Conservation (phyloP, 805 yeast genomes). For the Ogataea glucozyma region DNA sequence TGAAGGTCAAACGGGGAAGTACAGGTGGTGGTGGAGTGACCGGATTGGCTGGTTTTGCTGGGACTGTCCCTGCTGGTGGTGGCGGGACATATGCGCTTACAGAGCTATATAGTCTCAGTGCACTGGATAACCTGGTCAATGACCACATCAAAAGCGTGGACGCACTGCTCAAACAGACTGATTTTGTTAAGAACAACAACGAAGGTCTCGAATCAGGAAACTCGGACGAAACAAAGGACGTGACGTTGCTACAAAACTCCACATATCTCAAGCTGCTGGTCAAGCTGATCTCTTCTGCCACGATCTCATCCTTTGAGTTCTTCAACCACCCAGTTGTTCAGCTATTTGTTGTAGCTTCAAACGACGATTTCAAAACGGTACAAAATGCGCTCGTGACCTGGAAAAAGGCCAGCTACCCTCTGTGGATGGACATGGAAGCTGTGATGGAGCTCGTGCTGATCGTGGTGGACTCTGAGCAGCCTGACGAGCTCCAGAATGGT, state of each 20-base stretch:
- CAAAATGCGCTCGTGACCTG: constrained; percentile 56
- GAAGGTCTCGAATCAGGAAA: not conserved
- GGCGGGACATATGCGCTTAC: constrained; percentile 12
- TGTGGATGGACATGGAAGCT: constrained; percentile 66
- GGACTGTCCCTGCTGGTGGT: not conserved
- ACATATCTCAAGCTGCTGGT: constrained; percentile 60
- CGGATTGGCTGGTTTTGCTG: not conserved
- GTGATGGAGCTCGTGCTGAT: constrained; percentile 53
- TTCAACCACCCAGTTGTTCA: constrained; percentile 85
- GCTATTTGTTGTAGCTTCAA: constrained; percentile 61
- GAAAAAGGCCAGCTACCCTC: constrained; percentile 50
- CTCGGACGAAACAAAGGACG: constrained; percentile 10
- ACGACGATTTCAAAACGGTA: constrained; percentile 56
- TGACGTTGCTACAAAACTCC: constrained; percentile 40
- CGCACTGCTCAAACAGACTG: constrained; percentile 9
- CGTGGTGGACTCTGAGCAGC: constrained; percentile 47
- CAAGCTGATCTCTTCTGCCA: constrained; percentile 57
- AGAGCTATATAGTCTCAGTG: constrained; percentile 26
- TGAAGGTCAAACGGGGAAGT: constrained; percentile 17
- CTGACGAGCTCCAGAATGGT: constrained; percentile 44
- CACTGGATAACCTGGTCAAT: constrained; percentile 20
- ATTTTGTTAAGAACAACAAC: not conserved
- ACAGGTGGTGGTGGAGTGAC: constrained; percentile 14
- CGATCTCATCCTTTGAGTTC: constrained; percentile 76
- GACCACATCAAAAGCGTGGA: constrained; percentile 27